These are phyloP conservation scores for Fusarium solani-melongenae DNA, from an alignment of 2,329 filamentous ascomycete genomes.

Conservation along the genomic window DNA sequence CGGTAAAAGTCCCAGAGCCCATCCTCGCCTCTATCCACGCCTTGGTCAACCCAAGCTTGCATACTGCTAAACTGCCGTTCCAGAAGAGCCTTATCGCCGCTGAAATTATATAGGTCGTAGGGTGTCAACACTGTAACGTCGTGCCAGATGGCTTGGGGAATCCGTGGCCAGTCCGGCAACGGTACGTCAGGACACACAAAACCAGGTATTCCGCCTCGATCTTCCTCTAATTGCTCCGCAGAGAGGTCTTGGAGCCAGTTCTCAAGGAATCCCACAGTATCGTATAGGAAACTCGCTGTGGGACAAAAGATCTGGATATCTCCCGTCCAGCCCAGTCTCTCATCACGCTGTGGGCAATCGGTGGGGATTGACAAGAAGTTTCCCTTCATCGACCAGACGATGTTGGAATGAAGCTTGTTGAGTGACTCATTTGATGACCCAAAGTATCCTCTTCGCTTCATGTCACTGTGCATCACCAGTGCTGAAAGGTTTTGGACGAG, in stretches of 20 bases:
- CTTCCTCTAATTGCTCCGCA: background rate
- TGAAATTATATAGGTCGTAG: slow-evolving; percentile 51
- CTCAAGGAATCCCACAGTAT: slow-evolving; percentile 57
- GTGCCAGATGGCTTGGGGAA: slow-evolving; percentile 51
- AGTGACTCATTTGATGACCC: background rate
- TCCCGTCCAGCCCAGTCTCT: background rate
- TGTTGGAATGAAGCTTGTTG: background rate
- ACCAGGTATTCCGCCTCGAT: background rate
- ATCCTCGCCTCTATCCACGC: slow-evolving; percentile 46
- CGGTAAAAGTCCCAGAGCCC: slow-evolving; percentile 50
- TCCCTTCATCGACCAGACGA: background rate
- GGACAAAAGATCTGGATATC: background rate
- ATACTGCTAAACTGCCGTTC: slow-evolving; percentile 51
- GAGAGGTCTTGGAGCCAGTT: slow-evolving; percentile 9
- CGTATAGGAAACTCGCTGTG: background rate
- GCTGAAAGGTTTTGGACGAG: background rate
- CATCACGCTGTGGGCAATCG: background rate
- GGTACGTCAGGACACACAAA: background rate
- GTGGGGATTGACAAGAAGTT: background rate
- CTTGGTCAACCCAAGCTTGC: slow-evolving; percentile 47
- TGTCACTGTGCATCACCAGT: background rate
- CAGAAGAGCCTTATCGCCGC: slow-evolving; percentile 50
- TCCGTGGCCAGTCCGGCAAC: background rate
- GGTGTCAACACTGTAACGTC: slow-evolving; percentile 53
- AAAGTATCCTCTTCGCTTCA: background rate